Evolutionary conservation across 148 eudicot genomes (phyloP).

Genomic region (Selenicereus undatus): DNA sequence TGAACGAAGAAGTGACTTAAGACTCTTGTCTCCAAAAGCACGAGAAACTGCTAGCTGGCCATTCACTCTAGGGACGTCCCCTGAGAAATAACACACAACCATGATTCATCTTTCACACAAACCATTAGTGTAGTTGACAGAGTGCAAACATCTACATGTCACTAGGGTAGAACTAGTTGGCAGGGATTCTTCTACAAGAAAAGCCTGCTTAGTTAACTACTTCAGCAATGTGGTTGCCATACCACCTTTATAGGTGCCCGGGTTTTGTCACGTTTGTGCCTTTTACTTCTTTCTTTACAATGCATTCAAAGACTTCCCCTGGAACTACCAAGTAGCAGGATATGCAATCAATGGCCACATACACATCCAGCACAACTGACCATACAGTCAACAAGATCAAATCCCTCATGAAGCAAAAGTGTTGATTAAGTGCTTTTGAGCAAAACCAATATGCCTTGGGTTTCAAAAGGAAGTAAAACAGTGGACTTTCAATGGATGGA

Average conservation of each 20-base stretch:
- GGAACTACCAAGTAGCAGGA: too few relatives aligned
- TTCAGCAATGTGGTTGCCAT: too few relatives aligned
- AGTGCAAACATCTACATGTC: neutral
- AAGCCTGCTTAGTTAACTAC: too few relatives aligned
- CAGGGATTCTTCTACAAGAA: too few relatives aligned
- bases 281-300: too few relatives aligned
- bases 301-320: too few relatives aligned
- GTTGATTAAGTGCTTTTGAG: neutral
- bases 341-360: too few relatives aligned
- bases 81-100: conserved; percentile 27
- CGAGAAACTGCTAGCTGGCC: conserved; percentile 83
- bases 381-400: neutral
- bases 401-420: neutral
- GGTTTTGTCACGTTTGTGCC: too few relatives aligned
- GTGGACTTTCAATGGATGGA: neutral
- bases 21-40: conserved; percentile 76
- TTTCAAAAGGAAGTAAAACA: neutral
- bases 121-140: neutral
- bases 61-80: conserved; percentile 70
- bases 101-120: neutral
- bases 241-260: too few relatives aligned
- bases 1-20: conserved; percentile 57
- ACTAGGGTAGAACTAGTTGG: too few relatives aligned
- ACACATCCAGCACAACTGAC: neutral
- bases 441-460: neutral